Conservation (phyloP, 2,329 filamentous ascomycete genomes). For the Stemphylium lycopersici region DNA sequence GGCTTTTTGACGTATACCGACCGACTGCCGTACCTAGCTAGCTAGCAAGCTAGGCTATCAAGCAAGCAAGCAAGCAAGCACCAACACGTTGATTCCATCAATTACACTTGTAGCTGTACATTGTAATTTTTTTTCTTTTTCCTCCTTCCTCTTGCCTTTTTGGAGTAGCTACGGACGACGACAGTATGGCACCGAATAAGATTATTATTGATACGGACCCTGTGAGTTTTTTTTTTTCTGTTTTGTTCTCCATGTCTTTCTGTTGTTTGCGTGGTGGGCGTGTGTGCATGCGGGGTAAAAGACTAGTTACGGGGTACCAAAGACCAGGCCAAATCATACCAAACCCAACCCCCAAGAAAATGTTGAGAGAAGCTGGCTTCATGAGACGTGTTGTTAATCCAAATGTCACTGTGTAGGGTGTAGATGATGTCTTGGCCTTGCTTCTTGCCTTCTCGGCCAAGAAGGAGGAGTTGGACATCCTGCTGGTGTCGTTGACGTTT, state of each 20-base stretch:
- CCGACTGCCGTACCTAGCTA: not conserved
- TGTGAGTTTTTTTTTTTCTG: constrained; percentile 54
- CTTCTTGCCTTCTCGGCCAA: constrained; percentile 82
- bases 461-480: constrained; percentile 82
- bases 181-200: constrained; percentile 53
- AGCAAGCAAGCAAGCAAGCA: too few relatives aligned
- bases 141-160: not conserved
- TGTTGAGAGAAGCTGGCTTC: not conserved
- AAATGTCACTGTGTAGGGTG: constrained; percentile 63
- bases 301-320: too few relatives aligned
- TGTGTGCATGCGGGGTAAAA: constrained; percentile 15
- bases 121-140: too few relatives aligned
- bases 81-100: not conserved
- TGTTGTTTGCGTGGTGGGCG: too few relatives aligned
- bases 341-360: too few relatives aligned
- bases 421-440: constrained; percentile 90
- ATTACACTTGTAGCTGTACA: not conserved
- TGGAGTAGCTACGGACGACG: not conserved
- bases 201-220: constrained; percentile 98
- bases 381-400: too few relatives aligned
- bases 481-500: constrained; percentile 87
- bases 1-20: not conserved
- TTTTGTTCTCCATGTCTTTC: too few relatives aligned
- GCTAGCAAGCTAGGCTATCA: not conserved
- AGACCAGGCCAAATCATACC: not conserved